phyloP scores from a whole-genome alignment of 495 filamentous ascomycete species.

The Astrothelium subdiscretum region DNA sequence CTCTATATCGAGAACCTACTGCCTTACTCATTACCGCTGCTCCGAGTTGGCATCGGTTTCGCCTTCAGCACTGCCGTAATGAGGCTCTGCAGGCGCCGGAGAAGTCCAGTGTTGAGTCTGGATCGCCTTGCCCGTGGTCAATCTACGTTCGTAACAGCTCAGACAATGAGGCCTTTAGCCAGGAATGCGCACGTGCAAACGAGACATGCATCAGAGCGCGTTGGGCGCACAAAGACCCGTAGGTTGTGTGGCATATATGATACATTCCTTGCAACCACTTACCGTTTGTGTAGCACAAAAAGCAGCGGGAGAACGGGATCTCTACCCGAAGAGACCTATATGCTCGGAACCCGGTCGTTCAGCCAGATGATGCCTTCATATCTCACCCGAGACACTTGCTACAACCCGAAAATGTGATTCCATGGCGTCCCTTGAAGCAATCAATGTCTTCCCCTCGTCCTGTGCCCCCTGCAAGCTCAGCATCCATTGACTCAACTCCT shows the following conservation, averaged over 20 bases:
- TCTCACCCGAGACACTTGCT: background rate
- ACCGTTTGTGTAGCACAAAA: background rate
- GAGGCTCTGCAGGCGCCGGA: background rate
- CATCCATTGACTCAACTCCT: background rate
- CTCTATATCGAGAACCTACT: too few species aligned
- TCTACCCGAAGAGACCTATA: background rate
- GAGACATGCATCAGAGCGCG: background rate
- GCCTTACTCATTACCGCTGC: too few species aligned
- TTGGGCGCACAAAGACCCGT: background rate
- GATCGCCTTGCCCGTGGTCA: background rate
- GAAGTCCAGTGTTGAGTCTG: background rate
- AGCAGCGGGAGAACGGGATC: background rate
- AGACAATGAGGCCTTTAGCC: background rate
- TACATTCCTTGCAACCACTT: background rate
- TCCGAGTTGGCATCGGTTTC: too few species aligned
- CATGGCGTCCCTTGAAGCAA: background rate
- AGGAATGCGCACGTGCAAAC: background rate
- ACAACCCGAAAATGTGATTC: background rate
- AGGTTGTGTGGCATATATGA: background rate
- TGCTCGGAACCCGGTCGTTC: background rate
- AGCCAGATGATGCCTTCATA: background rate
- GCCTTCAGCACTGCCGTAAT: background rate
- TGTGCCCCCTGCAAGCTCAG: background rate
- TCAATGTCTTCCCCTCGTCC: background rate
- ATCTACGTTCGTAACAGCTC: background rate